phyloP scores from a whole-genome alignment of 192 early-diverging fungal species.

The Entomortierella chlamydospora region DNA sequence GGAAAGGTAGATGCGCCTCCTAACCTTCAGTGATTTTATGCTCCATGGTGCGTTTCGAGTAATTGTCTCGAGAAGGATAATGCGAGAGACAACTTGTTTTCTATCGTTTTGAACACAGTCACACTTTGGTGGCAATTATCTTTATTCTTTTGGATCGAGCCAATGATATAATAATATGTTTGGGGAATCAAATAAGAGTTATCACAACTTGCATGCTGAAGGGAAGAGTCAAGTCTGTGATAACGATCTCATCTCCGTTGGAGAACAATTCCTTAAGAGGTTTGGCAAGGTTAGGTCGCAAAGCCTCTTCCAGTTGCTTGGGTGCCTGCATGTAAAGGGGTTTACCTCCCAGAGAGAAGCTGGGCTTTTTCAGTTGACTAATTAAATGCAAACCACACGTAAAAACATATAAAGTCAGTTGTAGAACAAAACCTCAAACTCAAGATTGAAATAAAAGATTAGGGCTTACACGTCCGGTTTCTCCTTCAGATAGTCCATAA shows the following conservation, averaged over 20 bases:
- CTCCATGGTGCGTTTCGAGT: constrained; percentile 11
- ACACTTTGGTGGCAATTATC: neutral
- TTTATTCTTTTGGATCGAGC: neutral
- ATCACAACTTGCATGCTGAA: constrained; percentile 55
- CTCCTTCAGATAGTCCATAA: constrained; percentile 86
- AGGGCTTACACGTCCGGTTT: constrained; percentile 72
- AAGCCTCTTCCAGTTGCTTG: constrained; percentile 77
- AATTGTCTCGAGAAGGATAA: neutral
- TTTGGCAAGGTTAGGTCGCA: constrained; percentile 89
- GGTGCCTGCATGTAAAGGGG: constrained; percentile 93
- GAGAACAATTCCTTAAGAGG: constrained; percentile 71
- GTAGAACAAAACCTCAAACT: no score
- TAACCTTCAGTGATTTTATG: constrained; percentile 39
- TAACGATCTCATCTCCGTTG: constrained; percentile 77
- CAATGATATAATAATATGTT: no score
- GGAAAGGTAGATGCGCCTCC: neutral
- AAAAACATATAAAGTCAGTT: no score
- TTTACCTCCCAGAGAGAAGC: constrained; percentile 64
- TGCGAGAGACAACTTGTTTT: neutral
- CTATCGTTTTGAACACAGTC: neutral
- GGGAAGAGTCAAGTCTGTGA: constrained; percentile 85
- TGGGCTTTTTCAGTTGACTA: constrained; percentile 91
- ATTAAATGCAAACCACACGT: neutral
- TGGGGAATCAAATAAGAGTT: neutral
- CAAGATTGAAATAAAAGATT: neutral